Evolutionary conservation across 2,329 filamentous ascomycete genomes (phyloP), one percentile per base, ranked within the genome.

Genomic region (Botrytis fragariae): DNA sequence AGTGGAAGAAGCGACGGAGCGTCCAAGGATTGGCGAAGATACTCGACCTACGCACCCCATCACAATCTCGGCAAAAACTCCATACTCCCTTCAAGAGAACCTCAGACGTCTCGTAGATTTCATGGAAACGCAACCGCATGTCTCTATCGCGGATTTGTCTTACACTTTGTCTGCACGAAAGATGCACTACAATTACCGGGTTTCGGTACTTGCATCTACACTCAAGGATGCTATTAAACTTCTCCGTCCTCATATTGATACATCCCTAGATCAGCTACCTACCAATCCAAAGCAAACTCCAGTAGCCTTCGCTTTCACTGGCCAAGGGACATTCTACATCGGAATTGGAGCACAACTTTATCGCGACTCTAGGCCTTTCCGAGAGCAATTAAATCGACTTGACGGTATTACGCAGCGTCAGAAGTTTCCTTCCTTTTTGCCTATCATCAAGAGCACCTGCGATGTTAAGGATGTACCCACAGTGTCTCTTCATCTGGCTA

Each of bases 171-270:
- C 77, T 22, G 79, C 78, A 18, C 86, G 90, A 37, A 86, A 87
- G 63, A 86, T 88, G 16, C 90, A 91, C 75, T 86, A 90, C 80
- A 83, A 86, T 77, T 87, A 86, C 82, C 85, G 88, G 35, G 83
- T 88, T 79, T 85, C 35, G 4, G 29, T 29, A n/a, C 48, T 51
- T 37, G 68, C 57, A 18, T 51, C 68, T n/a, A 32, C n/a, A 9
- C 42, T 45, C 25, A 25, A 20, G 0, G 20, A 70, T 10, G 35
- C 57, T 35, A 4, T 12, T 9, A 32, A 57, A 12, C 57, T 70
- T n/a, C 54, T 61, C 20, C 29, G 29, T n/a, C 25, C 54, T 8
- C 68, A 39, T 25, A 69, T 29, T 22, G 37, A 54, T 22, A 84
- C 63, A 83, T 87, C 63, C 79, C 83, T 9, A 85, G 83, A 70